Conservation (phyloP, 768 basidiomycete genomes). For the Pluteus cervinus region DNA sequence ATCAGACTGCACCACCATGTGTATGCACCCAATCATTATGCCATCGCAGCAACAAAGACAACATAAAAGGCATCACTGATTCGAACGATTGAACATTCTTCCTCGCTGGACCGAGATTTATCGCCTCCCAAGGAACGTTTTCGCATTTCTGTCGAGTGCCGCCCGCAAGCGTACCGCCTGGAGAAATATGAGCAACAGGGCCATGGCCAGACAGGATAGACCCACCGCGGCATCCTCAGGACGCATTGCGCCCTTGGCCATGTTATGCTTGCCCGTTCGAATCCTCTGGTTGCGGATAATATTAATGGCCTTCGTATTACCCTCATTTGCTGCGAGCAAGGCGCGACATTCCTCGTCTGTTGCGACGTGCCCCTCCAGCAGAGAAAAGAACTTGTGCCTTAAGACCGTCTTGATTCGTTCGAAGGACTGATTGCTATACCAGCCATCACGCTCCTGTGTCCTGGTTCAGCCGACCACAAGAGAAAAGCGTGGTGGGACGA, state of each 20-base stretch:
- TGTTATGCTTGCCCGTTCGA: conserved; percentile 73
- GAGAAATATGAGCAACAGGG: not conserved
- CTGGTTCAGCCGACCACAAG: conserved; percentile 2
- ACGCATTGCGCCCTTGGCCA: conserved; percentile 80
- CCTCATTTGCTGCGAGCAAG: conserved; percentile 42
- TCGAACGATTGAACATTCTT: too few relatives aligned
- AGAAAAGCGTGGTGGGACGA: conserved; percentile 20
- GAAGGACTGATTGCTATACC: conserved; percentile 74
- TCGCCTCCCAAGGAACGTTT: too few relatives aligned
- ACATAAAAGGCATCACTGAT: too few relatives aligned
- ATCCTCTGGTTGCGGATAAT: conserved; percentile 43
- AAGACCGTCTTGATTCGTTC: conserved; percentile 82
- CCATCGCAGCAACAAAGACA: too few relatives aligned
- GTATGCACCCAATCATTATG: too few relatives aligned
- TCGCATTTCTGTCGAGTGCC: conserved; percentile 50
- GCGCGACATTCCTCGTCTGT: conserved; percentile 70
- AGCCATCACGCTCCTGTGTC: conserved; percentile 80
- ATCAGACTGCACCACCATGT: too few relatives aligned
- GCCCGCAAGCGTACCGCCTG: conserved; percentile 70
- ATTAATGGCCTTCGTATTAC: conserved; percentile 31
- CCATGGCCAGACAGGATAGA: conserved; percentile 9
- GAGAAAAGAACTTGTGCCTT: conserved; percentile 78
- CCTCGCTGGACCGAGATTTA: too few relatives aligned
- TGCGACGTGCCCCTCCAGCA: conserved; percentile 65
- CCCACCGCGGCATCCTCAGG: conserved; percentile 80